phyloP scores from a whole-genome alignment of 192 early-diverging fungal genomes.

The Backusella macrospora region DNA sequence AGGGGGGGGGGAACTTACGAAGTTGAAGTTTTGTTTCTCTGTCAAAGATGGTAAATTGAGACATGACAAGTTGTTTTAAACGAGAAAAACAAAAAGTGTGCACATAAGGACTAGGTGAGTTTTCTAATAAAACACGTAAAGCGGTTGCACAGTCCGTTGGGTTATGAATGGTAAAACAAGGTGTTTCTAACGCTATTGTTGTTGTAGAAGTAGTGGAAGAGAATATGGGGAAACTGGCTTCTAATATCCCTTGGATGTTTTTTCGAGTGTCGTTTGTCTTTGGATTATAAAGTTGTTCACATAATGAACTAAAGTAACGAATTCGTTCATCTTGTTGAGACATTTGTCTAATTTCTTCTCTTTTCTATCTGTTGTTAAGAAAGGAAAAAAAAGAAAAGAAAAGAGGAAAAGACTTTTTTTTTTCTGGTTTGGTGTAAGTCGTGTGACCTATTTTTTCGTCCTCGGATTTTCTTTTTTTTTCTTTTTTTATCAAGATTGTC shows the following conservation, averaged over 20 bases:
- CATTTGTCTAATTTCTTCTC: slow-evolving; percentile 1
- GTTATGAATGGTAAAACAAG: slow-evolving; percentile 42
- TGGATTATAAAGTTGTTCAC: slow-evolving; percentile 65
- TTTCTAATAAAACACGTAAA: slow-evolving; percentile 59
- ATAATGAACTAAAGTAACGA: slow-evolving; percentile 37
- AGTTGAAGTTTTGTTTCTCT: slow-evolving; percentile 35
- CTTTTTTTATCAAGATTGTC: too few species aligned
- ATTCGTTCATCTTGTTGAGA: slow-evolving; percentile 30
- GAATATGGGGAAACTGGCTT: slow-evolving; percentile 75
- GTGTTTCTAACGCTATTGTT: background rate
- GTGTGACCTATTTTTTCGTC: too few species aligned
- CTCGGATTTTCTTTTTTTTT: too few species aligned
- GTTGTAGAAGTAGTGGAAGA: background rate
- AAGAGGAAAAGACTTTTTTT: background rate
- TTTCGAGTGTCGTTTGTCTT: slow-evolving; percentile 57
- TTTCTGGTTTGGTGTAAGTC: too few species aligned
- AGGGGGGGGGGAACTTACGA: slow-evolving; percentile 30
- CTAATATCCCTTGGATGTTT: slow-evolving; percentile 71
- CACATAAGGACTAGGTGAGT: slow-evolving; percentile 63
- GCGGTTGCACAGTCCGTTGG: slow-evolving; percentile 60
- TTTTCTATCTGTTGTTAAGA: too few species aligned
- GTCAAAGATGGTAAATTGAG: slow-evolving; percentile 36
- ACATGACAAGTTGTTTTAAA: slow-evolving; percentile 58
- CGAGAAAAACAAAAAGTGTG: slow-evolving; percentile 64
- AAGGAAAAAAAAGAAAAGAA: background rate